phyloP scores from a whole-genome alignment of 1,284 basidiomycete genomes.

The Heterobasidion annosum region DNA sequence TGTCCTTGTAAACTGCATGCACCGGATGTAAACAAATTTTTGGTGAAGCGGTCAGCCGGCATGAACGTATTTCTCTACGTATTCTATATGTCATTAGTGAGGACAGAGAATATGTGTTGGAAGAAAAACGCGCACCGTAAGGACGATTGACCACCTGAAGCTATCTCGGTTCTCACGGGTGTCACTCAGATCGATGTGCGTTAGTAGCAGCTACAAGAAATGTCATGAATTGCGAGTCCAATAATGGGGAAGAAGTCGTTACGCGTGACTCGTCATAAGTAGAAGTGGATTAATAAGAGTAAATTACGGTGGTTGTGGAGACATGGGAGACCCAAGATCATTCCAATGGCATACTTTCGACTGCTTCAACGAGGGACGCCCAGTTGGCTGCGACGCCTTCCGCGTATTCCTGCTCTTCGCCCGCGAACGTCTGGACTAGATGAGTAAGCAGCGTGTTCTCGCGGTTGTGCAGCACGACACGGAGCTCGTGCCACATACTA shows the following conservation, averaged over 20 bases:
- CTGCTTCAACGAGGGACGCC: conserved; percentile 58
- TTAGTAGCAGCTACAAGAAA: background rate
- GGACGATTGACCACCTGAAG: too few species aligned
- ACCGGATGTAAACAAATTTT: too few species aligned
- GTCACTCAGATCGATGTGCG: background rate
- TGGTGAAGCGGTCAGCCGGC: too few species aligned
- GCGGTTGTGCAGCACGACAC: conserved; percentile 80
- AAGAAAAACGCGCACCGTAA: too few species aligned
- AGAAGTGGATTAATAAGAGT: background rate
- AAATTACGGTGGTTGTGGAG: background rate
- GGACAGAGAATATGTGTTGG: too few species aligned
- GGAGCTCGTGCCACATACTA: conserved; percentile 89
- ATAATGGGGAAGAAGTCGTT: background rate
- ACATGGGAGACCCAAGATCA: conserved; percentile 24
- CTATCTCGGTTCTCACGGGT: too few species aligned
- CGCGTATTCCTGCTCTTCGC: conserved; percentile 61
- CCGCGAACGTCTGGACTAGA: conserved; percentile 61
- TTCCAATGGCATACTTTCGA: conserved; percentile 80
- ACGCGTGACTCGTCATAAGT: background rate
- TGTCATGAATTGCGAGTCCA: background rate
- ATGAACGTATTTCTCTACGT: too few species aligned
- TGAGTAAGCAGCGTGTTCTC: conserved; percentile 78
- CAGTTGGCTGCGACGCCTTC: conserved; percentile 62
- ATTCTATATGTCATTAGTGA: too few species aligned
- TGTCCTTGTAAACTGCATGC: too few species aligned